Percentiles rank a stretch among this genome's conserved stretches.
Conservation (phyloP, 179 eudicot species). For the Spergularia azorica region DNA sequence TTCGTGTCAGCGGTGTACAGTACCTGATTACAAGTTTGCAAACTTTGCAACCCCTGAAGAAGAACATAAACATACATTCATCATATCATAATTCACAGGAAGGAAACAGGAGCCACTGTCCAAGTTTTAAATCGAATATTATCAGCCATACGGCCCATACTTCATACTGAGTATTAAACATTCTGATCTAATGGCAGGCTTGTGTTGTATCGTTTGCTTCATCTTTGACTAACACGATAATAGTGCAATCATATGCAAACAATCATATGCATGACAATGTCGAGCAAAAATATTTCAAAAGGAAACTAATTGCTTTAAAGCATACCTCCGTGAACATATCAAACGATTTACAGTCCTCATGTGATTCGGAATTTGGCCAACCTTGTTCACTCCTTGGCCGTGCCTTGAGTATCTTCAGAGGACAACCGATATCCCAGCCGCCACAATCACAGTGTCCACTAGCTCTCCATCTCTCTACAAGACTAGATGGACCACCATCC, state of each 20-base stretch:
- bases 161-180: no score
- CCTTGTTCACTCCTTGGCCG: conserved; percentile 36
- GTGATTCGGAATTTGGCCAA: conserved; percentile 30
- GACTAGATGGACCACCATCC: conserved; percentile 59
- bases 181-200: no score
- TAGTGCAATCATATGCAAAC: not conserved
- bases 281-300: not conserved
- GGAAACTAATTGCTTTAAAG: not conserved
- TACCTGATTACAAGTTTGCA: not conserved
- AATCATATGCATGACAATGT: not conserved
- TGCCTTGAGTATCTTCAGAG: conserved; percentile 52
- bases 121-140: no score
- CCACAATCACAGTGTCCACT: conserved; percentile 80
- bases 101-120: no score
- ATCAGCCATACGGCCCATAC: no score
- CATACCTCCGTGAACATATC: conserved; percentile 64
- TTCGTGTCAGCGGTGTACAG: not conserved
- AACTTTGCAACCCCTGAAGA: no score
- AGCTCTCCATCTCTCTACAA: conserved; percentile 65
- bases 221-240: no score
- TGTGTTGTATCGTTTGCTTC: no score
- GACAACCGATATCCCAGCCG: conserved; percentile 95
- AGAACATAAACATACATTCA: no score
- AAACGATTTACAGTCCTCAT: conserved; percentile 51
- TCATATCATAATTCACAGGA: no score